A percentile compares a stretch with the other conserved stretches of the same genome.
These are phyloP conservation scores for Mycena belliarum DNA, from an alignment of 768 basidiomycete species.

Conservation along the genomic window DNA sequence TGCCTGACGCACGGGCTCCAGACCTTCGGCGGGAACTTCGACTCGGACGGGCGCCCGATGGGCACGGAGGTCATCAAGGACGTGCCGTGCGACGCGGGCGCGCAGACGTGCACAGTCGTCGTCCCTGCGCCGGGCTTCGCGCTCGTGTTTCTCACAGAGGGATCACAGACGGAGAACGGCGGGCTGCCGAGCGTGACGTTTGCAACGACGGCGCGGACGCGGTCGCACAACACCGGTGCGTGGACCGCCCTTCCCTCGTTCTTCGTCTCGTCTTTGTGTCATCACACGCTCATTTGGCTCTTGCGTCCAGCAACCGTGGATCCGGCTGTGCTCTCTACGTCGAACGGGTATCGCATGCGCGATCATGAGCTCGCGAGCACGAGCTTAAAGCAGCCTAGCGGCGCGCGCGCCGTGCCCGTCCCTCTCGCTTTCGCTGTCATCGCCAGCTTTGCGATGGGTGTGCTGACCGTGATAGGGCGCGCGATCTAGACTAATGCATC, in stretches of 20 bases:
- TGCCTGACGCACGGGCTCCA: constrained; percentile 22
- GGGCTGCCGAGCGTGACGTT: neutral
- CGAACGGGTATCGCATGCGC: neutral
- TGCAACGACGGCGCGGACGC: neutral
- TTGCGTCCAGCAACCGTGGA: no score
- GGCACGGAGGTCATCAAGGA: constrained; percentile 57
- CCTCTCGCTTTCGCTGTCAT: no score
- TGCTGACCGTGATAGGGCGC: no score
- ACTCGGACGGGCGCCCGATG: constrained; percentile 66
- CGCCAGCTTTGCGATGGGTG: no score
- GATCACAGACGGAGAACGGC: neutral
- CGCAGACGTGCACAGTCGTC: constrained; percentile 55
- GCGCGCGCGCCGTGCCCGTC: neutral
- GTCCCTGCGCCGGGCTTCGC: constrained; percentile 47
- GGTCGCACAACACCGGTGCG: neutral
- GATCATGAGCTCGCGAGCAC: constrained; percentile 2
- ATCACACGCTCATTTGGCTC: neutral
- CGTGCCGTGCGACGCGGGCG: constrained; percentile 55
- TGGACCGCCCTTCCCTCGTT: no score
- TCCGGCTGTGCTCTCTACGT: neutral
- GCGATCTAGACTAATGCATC: no score
- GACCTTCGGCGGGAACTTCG: constrained; percentile 63
- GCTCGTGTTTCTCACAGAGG: neutral
- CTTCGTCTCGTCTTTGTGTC: no score
- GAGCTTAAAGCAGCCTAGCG: neutral